Evolutionary conservation across 2,329 filamentous ascomycete genomes (phyloP).

Genomic region (Teratosphaeriaceae sp.): DNA sequence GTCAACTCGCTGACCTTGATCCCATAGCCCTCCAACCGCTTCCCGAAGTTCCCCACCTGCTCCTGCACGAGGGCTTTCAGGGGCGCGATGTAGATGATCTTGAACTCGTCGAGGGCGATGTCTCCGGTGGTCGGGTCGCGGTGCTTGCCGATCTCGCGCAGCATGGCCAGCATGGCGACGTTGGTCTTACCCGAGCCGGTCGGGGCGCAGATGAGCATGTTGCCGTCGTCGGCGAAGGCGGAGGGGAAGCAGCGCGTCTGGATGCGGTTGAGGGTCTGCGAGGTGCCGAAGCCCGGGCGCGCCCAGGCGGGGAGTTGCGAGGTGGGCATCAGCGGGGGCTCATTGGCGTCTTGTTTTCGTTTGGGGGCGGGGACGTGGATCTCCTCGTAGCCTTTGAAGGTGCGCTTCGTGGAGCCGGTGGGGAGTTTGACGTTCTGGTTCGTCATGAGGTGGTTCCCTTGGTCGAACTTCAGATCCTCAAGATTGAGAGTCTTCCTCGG

Average conservation of each 20-base stretch:
- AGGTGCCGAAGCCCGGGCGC: conserved; percentile 72
- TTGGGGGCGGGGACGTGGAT: conserved; percentile 95
- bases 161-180: conserved; percentile 93
- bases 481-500: conserved; percentile 85
- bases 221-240: conserved; percentile 89
- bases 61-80: conserved; percentile 95
- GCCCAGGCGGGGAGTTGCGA: conserved; percentile 92
- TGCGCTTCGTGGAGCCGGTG: conserved; percentile 88
- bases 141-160: conserved; percentile 95
- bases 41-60: conserved; percentile 95
- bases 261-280: conserved; percentile 86
- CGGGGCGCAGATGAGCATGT: conserved; percentile 95
- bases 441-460: conserved; percentile 99
- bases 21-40: conserved; percentile 81
- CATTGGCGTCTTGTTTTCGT: conserved; percentile 71
- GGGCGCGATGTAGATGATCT: conserved; percentile 96
- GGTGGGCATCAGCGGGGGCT: conserved; percentile 70
- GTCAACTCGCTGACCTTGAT: no score
- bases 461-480: conserved; percentile 93
- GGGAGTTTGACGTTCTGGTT: conserved; percentile 92
- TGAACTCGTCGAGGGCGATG: conserved; percentile 93
- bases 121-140: conserved; percentile 83
- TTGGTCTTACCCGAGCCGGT: conserved; percentile 98
- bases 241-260: conserved; percentile 89
- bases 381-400: conserved; percentile 97